phyloP scores from a whole-genome alignment of 2,329 filamentous ascomycete genomes.

The Septoria linicola region DNA sequence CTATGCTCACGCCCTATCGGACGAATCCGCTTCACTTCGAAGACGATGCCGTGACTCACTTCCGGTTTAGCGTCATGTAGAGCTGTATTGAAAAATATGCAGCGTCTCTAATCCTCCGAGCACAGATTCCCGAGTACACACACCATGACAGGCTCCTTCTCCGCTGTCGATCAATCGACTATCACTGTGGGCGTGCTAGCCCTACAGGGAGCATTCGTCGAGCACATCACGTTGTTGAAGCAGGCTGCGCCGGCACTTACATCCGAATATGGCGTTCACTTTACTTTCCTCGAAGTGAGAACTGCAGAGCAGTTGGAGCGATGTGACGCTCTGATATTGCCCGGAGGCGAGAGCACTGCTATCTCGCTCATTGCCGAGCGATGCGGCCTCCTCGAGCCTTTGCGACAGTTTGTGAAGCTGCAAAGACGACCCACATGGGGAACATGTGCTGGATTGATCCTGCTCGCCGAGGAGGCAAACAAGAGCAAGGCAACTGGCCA shows the following conservation, averaged over 20 bases:
- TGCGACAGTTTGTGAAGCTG: conserved; percentile 87
- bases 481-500: conserved; percentile 87
- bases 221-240: conserved; percentile 76
- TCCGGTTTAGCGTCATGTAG: not conserved
- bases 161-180: not conserved
- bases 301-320: conserved; percentile 66
- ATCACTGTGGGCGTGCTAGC: conserved; percentile 65
- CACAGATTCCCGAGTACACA: not conserved
- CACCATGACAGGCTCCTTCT: conserved; percentile 12
- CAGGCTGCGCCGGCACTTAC: conserved; percentile 49
- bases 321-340: conserved; percentile 84
- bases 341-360: conserved; percentile 91
- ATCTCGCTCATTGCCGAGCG: conserved; percentile 85
- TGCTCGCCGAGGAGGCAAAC: conserved; percentile 84
- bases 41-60: not conserved
- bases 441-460: conserved; percentile 90
- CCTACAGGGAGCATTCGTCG: conserved; percentile 88
- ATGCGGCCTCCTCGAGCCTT: conserved; percentile 75
- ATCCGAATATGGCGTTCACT: conserved; percentile 33
- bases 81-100: not conserved
- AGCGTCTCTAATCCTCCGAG: not conserved
- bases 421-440: conserved; percentile 85
- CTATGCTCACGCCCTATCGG: not conserved
- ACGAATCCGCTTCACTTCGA: not conserved
- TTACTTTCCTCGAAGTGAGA: conserved; percentile 75